Evolutionary conservation across 495 filamentous ascomycete species (phyloP), one percentile per base, ranked within the genome.

Genomic region (Evernia prunastri): DNA sequence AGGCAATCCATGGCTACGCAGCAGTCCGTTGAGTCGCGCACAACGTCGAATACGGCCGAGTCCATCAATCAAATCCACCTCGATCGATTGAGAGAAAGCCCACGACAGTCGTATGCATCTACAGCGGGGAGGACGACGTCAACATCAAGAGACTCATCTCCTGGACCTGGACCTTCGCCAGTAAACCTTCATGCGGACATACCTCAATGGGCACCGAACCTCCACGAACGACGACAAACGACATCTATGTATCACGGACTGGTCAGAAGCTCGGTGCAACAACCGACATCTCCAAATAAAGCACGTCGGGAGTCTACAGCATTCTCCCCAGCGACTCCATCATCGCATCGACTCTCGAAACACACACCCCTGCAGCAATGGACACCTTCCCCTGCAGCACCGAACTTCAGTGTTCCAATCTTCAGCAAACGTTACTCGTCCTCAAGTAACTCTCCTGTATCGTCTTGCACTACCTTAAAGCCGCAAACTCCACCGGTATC

Each of bases 111-210:
- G 11, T 66, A 68, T 54, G 37, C 56, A 3, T 70, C 69, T 23
- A 59, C 63, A 35, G 56, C 25, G 59, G 64, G 64, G 10, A 68
- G 65, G 36, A 85, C 82, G 0, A 72, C 80, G 17, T 64, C 84
- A 9, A 84, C 82, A 12, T 85, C 83, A 13, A 74, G 78, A 29
- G 76, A 76, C 20, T 84, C 83, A 7, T 85, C 82, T 2, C 79
- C 80, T 11, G 73, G 77, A 11, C 77, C 70, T 60, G 73, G 77
- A 11, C 77, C 70, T 60, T 85, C 82, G 10, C 66, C 67, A 10
- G 76, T 81, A 2, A 65, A 47, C 2, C 53, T 58, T n/a, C 63
- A 68, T 58, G 33, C 68, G 8, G 65, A 63, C 11, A 27, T 65
- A 1, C 60, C 53, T 25, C 49, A 63, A 29, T 56, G 60, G 60